A percentile compares a stretch with the other conserved stretches of the same genome.
Evolutionary conservation across 768 basidiomycete genomes (phyloP).

Genomic region (Pilatotrama ljubarskyi): DNA sequence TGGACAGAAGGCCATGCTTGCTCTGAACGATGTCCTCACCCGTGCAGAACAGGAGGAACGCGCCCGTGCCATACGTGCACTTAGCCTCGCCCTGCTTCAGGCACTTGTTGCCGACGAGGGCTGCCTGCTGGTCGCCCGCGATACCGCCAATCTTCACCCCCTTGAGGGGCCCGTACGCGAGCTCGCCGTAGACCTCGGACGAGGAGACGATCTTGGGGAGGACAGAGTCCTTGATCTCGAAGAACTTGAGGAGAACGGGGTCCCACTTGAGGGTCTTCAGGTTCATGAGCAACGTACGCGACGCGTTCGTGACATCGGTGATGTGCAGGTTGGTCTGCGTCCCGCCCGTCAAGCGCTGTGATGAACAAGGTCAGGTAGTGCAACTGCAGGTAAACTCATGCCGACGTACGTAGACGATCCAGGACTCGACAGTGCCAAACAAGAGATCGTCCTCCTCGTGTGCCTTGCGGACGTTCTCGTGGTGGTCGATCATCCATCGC

Average conservation of each 20-base stretch:
- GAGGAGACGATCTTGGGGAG: constrained; percentile 89
- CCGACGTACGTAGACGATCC: constrained; percentile 80
- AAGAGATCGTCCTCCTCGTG: constrained; percentile 78
- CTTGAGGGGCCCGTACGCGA: constrained; percentile 63
- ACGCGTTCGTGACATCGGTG: constrained; percentile 94
- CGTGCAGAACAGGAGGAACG: constrained; percentile 94
- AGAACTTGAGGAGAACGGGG: constrained; percentile 79
- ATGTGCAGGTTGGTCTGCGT: constrained; percentile 70
- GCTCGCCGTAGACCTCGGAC: constrained; percentile 87
- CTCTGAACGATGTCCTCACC: constrained; percentile 86
- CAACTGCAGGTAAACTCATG: not conserved
- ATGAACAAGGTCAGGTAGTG: not conserved
- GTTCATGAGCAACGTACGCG: constrained; percentile 91
- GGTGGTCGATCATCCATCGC: constrained; percentile 94
- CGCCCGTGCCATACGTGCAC: constrained; percentile 97
- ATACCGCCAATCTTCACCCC: constrained; percentile 89
- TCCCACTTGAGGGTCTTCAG: constrained; percentile 83
- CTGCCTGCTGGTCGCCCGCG: constrained; percentile 98
- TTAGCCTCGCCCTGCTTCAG: constrained; percentile 90
- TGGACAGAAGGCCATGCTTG: constrained; percentile 83
- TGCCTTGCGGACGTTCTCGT: constrained; percentile 71
- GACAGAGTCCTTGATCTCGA: constrained; percentile 72
- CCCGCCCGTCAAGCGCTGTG: constrained; percentile 84
- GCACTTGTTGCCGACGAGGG: constrained; percentile 95
- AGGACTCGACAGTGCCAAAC: constrained; percentile 96